Conservation (phyloP, 192 early-diverging fungal genomes). For the Coemansia sp. region DNA sequence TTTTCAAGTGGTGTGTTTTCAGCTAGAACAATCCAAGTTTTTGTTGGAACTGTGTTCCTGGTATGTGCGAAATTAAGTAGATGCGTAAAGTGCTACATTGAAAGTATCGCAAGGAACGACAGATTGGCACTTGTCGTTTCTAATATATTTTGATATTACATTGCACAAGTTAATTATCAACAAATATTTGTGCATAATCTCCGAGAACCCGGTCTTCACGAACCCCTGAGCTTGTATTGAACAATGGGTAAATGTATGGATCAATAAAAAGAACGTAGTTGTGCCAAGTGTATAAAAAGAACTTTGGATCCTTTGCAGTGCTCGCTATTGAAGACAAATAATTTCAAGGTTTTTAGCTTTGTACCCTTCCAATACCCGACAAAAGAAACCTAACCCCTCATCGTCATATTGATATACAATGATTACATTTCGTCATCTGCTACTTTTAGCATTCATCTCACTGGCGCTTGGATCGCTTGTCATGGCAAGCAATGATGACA, state of each 20-base stretch:
- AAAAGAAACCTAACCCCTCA: not conserved
- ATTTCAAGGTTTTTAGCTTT: not conserved
- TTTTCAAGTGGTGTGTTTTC: not conserved
- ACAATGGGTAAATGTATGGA: not conserved
- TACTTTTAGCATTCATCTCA: not conserved
- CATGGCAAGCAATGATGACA: not conserved
- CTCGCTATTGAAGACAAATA: not conserved
- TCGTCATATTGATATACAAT: not conserved
- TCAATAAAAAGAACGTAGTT: not conserved
- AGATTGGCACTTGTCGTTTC: not conserved
- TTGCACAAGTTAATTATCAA: not conserved
- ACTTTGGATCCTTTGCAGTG: not conserved
- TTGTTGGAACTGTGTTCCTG: not conserved
- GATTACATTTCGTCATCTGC: not conserved
- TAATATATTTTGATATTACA: not conserved
- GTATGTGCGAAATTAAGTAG: not conserved
- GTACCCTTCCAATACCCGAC: not conserved
- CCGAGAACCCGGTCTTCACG: not conserved
- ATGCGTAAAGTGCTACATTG: not conserved
- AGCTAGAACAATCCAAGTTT: not conserved
- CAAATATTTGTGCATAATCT: not conserved
- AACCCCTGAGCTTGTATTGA: not conserved
- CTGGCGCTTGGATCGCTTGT: constrained; percentile 1
- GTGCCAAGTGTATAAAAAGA: not conserved
- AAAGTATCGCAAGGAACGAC: not conserved